phyloP scores from a whole-genome alignment of 2,329 filamentous ascomycete genomes.

The Chaetomiaceae sp. region DNA sequence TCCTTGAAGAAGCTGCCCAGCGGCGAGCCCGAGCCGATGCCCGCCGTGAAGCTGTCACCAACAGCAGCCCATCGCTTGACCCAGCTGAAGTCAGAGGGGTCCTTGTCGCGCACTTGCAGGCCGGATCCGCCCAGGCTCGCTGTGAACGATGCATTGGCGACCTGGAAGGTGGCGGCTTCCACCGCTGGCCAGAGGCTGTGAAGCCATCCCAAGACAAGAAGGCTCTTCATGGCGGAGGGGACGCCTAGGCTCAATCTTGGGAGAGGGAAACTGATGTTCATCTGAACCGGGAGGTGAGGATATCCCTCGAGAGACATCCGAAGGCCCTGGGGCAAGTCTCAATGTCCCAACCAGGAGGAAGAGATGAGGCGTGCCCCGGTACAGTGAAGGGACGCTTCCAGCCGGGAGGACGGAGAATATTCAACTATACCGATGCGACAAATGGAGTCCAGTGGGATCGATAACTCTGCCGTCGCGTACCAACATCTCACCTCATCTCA shows the following conservation, averaged over 20 bases:
- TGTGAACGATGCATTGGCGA: neutral
- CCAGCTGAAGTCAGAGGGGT: slow-evolving; percentile 26
- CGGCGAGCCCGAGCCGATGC: slow-evolving; percentile 30
- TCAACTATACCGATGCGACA: too few species aligned
- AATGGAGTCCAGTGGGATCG: too few species aligned
- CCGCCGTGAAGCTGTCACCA: slow-evolving; percentile 37
- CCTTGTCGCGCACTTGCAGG: neutral
- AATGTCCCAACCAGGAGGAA: too few species aligned
- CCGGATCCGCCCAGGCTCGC: too few species aligned
- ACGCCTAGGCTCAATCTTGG: too few species aligned
- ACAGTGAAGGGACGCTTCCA: neutral
- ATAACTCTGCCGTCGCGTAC: too few species aligned
- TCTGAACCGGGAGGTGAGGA: too few species aligned
- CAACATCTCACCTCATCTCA: too few species aligned
- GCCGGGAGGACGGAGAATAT: too few species aligned
- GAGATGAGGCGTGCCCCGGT: neutral
- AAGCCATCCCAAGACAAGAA: neutral
- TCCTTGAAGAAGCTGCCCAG: neutral
- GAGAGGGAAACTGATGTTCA: too few species aligned
- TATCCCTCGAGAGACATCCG: too few species aligned
- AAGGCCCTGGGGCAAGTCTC: too few species aligned
- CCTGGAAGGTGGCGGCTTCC: neutral
- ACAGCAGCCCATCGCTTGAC: slow-evolving; percentile 34
- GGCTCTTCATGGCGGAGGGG: neutral
- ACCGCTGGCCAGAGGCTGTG: neutral